Conservation (phyloP, 2,329 filamentous ascomycete species). For the Orbilia ellipsospora region DNA sequence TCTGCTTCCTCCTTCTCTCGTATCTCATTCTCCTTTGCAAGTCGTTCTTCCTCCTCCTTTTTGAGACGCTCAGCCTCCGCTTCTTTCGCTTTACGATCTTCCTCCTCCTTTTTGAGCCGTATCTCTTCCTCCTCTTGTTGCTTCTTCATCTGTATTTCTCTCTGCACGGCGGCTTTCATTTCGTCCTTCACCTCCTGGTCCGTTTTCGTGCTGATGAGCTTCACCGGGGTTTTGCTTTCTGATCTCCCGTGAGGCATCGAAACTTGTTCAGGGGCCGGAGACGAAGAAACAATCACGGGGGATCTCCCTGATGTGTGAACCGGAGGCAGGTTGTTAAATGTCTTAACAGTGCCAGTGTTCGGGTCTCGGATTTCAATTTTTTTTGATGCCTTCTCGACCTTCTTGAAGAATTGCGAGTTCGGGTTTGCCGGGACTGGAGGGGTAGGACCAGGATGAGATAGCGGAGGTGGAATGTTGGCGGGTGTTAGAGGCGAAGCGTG, state of each 20-base stretch:
- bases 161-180: conserved; percentile 76
- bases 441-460: conserved; percentile 66
- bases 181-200: conserved; percentile 84
- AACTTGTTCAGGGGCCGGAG: conserved; percentile 71
- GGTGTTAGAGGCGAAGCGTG: conserved; percentile 67
- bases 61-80: conserved; percentile 59
- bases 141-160: conserved; percentile 81
- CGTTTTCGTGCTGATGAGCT: conserved; percentile 76
- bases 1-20: conserved; percentile 57
- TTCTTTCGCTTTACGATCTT: conserved; percentile 57
- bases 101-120: conserved; percentile 74
- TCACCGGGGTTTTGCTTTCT: conserved; percentile 83
- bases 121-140: conserved; percentile 76
- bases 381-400: conserved; percentile 65
- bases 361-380: conserved; percentile 59
- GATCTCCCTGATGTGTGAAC: conserved; percentile 71
- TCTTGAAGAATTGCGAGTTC: conserved; percentile 70
- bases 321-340: conserved; percentile 61
- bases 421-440: conserved; percentile 64
- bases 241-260: conserved; percentile 72
- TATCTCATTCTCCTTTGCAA: conserved; percentile 61
- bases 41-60: conserved; percentile 61
- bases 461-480: conserved; percentile 59
- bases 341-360: conserved; percentile 46
- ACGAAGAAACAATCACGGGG: conserved; percentile 75